phyloP scores from a whole-genome alignment of 2,329 filamentous ascomycete genomes.

The Microdochium trichocladiopsis region DNA sequence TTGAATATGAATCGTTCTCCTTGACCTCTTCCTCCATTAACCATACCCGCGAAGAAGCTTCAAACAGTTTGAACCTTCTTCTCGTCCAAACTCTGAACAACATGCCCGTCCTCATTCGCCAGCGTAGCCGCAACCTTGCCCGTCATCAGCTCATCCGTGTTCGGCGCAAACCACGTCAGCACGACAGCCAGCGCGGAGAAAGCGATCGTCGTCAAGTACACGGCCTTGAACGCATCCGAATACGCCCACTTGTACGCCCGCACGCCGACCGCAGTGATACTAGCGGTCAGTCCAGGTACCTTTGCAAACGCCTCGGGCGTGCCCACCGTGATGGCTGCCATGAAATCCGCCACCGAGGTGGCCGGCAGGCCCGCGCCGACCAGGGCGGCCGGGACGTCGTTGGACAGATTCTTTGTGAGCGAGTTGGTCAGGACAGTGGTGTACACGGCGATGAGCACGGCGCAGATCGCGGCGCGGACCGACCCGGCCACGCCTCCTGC shows the following conservation, averaged over 20 bases:
- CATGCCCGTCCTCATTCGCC: background rate
- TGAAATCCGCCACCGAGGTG: constrained; percentile 15
- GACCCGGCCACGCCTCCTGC: constrained; percentile 17
- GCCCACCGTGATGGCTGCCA: constrained; percentile 11
- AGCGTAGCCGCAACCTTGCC: constrained; percentile 3
- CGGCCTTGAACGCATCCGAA: constrained; percentile 18
- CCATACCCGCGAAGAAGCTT: too few relatives aligned
- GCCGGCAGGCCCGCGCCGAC: constrained; percentile 18
- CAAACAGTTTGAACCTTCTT: background rate
- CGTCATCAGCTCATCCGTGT: constrained; percentile 7
- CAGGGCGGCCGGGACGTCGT: constrained; percentile 16
- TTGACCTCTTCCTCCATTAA: too few relatives aligned
- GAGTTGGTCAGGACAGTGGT: constrained; percentile 18
- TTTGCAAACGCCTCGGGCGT: constrained; percentile 7
- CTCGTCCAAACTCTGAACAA: background rate
- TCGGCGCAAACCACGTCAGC: constrained; percentile 6
- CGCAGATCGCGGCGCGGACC: constrained; percentile 12
- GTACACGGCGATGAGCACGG: constrained; percentile 17
- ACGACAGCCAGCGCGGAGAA: constrained; percentile 16
- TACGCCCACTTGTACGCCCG: constrained; percentile 18
- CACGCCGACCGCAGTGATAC: constrained; percentile 14
- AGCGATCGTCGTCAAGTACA: constrained; percentile 18
- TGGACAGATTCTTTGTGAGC: constrained; percentile 12
- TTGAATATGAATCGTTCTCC: too few relatives aligned
- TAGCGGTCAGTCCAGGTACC: constrained; percentile 16